phyloP scores from a whole-genome alignment of 352 stramenopile species.

The Phytophthora tubulina region DNA sequence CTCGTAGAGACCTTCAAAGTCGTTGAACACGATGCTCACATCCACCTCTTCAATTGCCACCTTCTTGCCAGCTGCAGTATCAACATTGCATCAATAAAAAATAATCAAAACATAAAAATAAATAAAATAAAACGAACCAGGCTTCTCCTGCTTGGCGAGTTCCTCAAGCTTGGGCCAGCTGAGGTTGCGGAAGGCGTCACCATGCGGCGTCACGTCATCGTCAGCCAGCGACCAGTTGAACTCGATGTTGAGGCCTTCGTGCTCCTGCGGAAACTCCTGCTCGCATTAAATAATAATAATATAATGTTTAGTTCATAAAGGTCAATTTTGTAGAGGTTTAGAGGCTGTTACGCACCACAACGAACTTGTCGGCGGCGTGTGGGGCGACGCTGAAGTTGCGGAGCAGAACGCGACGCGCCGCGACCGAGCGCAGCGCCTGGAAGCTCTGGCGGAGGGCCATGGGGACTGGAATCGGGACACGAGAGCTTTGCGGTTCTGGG shows the following conservation, averaged over 20 bases:
- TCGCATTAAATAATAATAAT: slow-evolving; percentile 14
- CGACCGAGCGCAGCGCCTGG: slow-evolving; percentile 55
- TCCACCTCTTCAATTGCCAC: slow-evolving; percentile 70
- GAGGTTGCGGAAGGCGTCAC: slow-evolving; percentile 84
- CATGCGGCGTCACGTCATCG: slow-evolving; percentile 83
- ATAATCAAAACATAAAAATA: slow-evolving; percentile 11
- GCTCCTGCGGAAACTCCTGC: slow-evolving; percentile 80
- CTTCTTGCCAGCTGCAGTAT: slow-evolving; percentile 59
- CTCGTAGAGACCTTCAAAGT: slow-evolving; percentile 77
- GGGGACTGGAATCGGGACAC: neutral
- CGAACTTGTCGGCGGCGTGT: slow-evolving; percentile 83
- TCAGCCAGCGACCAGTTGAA: slow-evolving; percentile 89
- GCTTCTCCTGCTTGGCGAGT: slow-evolving; percentile 74
- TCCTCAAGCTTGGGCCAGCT: slow-evolving; percentile 68
- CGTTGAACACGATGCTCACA: slow-evolving; percentile 69
- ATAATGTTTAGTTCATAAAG: too few relatives aligned
- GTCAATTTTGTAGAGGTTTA: neutral
- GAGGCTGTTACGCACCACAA: slow-evolving; percentile 58
- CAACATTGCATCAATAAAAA: slow-evolving; percentile 6
- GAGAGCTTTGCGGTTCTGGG: slow-evolving; percentile 36
- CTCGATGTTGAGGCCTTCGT: slow-evolving; percentile 85
- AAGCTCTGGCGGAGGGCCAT: slow-evolving; percentile 78
- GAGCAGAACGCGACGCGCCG: slow-evolving; percentile 44
- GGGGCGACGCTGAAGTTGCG: slow-evolving; percentile 60
- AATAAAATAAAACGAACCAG: slow-evolving; percentile 35